Percentiles rank a stretch among this genome's conserved stretches.
Conservation (phyloP, 106 monocot species). For the Dioscorea alata region DNA sequence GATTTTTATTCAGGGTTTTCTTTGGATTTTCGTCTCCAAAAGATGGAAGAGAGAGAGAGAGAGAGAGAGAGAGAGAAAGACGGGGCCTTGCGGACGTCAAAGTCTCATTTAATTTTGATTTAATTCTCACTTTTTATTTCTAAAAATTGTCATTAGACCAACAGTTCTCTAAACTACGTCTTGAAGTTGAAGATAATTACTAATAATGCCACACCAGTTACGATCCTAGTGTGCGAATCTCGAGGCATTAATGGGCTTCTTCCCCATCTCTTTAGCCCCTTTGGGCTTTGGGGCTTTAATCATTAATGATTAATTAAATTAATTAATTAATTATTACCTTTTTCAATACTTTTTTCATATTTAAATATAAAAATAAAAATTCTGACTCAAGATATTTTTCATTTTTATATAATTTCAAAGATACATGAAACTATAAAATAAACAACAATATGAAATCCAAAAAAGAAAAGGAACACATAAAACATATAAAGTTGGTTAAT, state of each 20-base stretch:
- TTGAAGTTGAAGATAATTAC: not conserved
- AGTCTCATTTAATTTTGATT: conserved; percentile 31
- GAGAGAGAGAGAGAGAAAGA: not conserved
- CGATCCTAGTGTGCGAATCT: not conserved
- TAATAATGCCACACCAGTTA: not conserved
- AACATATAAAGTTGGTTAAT: too few species aligned
- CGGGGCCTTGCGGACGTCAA: conserved; percentile 42
- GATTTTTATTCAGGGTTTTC: not conserved
- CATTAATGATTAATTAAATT: too few species aligned
- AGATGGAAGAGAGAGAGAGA: not conserved
- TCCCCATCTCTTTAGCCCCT: too few species aligned
- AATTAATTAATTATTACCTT: too few species aligned
- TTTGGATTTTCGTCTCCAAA: not conserved
- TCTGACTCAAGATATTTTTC: too few species aligned
- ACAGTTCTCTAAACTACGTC: not conserved
- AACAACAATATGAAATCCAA: too few species aligned
- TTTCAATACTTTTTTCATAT: too few species aligned
- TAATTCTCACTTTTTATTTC: conserved; percentile 7
- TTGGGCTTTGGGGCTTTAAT: too few species aligned
- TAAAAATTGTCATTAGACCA: not conserved
- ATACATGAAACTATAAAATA: too few species aligned
- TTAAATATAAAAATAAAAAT: too few species aligned
- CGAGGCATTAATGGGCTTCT: not conserved
- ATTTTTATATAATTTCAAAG: too few species aligned
- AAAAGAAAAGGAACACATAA: too few species aligned